phyloP scores from a whole-genome alignment of 768 basidiomycete genomes.

The Hemileccinum impolitum region DNA sequence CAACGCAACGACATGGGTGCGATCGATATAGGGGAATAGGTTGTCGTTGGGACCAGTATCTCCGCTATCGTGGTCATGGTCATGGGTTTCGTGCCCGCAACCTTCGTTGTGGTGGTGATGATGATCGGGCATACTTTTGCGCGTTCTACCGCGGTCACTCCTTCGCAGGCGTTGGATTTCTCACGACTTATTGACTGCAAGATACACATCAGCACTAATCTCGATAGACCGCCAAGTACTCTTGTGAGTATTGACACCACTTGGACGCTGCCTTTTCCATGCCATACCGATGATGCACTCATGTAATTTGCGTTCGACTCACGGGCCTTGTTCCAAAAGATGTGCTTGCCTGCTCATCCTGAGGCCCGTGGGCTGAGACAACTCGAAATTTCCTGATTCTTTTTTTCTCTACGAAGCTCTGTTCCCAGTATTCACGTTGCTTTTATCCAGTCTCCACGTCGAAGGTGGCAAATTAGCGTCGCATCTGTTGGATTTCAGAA shows the following conservation, averaged over 20 bases:
- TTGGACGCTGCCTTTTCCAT: constrained; percentile 1
- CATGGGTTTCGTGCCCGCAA: constrained; percentile 58
- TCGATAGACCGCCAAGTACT: neutral
- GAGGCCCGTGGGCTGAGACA: constrained; percentile 72
- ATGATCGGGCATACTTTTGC: constrained; percentile 19
- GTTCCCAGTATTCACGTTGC: constrained; percentile 6
- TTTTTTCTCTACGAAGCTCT: neutral
- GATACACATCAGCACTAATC: constrained; percentile 1
- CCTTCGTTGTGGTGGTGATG: constrained; percentile 46
- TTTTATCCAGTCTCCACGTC: neutral
- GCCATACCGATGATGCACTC: constrained; percentile 47
- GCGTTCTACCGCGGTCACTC: too few relatives aligned
- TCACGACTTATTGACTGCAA: too few relatives aligned
- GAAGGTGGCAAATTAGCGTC: neutral
- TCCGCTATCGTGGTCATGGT: constrained; percentile 52
- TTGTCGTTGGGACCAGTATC: constrained; percentile 59
- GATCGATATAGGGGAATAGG: constrained; percentile 73
- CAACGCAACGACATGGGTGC: constrained; percentile 73
- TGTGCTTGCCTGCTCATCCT: constrained; percentile 72
- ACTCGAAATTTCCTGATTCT: constrained; percentile 47
- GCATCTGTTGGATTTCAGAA: constrained; percentile 3
- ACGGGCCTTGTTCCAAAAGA: constrained; percentile 63
- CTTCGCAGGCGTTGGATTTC: too few relatives aligned
- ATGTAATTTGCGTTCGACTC: constrained; percentile 92
- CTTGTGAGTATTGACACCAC: constrained; percentile 12